phyloP scores from a whole-genome alignment of 257 asterid genomes.

The Orobanche coerulescens region DNA sequence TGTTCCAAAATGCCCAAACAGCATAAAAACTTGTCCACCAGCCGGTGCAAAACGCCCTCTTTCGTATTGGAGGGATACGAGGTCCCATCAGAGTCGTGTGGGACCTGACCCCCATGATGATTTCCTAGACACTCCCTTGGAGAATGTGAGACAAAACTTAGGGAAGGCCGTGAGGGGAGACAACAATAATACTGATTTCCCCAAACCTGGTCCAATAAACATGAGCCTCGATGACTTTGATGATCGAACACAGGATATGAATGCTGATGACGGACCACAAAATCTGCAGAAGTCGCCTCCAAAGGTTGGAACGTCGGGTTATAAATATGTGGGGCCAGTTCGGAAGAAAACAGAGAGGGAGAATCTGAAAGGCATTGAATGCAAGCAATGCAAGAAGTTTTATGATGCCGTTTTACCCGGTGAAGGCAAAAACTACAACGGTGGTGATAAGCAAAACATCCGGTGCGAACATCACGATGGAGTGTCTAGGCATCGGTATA shows the following conservation, averaged over 20 bases:
- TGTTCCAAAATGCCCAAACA: conserved; percentile 33
- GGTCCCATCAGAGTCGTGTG: conserved; percentile 75
- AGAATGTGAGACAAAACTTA: conserved; percentile 46
- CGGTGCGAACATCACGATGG: conserved; percentile 95
- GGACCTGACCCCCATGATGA: conserved; percentile 87
- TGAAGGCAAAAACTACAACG: conserved; percentile 29
- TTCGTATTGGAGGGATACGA: conserved; percentile 90
- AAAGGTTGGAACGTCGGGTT: conserved; percentile 41
- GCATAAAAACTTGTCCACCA: conserved; percentile 46
- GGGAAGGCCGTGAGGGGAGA: conserved; percentile 42
- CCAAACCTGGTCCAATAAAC: conserved; percentile 24
- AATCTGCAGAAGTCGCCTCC: conserved; percentile 35
- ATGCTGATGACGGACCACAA: conserved; percentile 32
- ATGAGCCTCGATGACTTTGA: conserved; percentile 41
- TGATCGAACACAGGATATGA: conserved; percentile 68
- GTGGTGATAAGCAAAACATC: conserved; percentile 31
- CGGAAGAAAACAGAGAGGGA: conserved; percentile 78
- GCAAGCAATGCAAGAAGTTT: conserved; percentile 94
- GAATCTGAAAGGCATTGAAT: conserved; percentile 74
- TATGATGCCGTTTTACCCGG: conserved; percentile 78
- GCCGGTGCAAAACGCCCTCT: conserved; percentile 70
- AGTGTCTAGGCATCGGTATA: conserved; percentile 91
- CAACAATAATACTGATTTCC: conserved; percentile 23
- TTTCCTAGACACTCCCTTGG: conserved; percentile 88
- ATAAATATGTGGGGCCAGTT: conserved; percentile 76